A percentile compares a stretch with the other conserved stretches of the same genome.
Evolutionary conservation across 345 rosid species (phyloP).

Genomic region (Eucalyptus microcorys): DNA sequence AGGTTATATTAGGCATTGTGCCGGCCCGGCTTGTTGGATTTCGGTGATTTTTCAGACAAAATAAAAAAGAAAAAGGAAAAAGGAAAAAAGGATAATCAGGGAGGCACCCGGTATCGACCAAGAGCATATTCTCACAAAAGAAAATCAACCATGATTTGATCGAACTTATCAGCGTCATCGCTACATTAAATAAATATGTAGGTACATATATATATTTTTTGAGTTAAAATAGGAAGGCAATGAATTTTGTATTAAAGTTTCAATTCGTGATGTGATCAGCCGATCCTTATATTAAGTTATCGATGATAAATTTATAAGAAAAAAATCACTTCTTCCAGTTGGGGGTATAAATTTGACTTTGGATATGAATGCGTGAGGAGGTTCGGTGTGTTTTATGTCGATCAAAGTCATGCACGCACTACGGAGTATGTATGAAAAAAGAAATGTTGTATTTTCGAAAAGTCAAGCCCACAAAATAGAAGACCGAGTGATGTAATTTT

Average conservation of each 20-base stretch:
- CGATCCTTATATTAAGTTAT: fast-evolving
- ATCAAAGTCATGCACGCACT: not conserved
- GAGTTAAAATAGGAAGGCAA: not conserved
- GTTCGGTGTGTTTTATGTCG: not conserved
- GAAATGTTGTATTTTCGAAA: not conserved
- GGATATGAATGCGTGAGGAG: not conserved
- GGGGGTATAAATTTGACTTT: not conserved
- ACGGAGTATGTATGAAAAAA: fast-evolving
- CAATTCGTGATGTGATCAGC: fast-evolving
- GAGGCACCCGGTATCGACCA: not conserved
- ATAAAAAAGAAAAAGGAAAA: too few relatives aligned
- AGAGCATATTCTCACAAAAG: not conserved
- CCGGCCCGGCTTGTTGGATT: not conserved
- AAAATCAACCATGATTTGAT: not conserved
- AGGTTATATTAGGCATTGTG: not conserved
- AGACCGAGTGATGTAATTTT: not conserved
- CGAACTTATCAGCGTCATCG: not conserved
- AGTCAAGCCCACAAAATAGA: too few relatives aligned
- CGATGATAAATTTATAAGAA: not conserved
- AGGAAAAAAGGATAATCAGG: not conserved
- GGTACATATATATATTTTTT: fast-evolving
- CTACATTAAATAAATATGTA: not conserved
- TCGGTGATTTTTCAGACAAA: too few relatives aligned
- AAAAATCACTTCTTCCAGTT: not conserved
- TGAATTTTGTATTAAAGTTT: not conserved